Conservation (phyloP, 129 eudicot genomes). For the Pittosporum tobira region DNA sequence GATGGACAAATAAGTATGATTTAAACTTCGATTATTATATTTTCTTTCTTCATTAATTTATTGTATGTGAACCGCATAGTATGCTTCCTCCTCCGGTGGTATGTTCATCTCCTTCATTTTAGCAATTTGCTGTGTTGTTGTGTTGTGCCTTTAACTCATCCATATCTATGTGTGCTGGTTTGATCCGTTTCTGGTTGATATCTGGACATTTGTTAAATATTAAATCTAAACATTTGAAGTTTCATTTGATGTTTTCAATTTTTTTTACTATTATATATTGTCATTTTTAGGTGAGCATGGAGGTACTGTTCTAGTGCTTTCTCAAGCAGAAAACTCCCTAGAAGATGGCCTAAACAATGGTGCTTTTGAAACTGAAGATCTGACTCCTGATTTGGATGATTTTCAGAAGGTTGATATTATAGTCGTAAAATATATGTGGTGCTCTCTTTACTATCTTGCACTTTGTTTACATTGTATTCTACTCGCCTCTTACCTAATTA, state of each 20-base stretch:
- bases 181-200: slow-evolving; percentile 3
- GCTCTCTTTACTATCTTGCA: not conserved
- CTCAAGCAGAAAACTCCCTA: slow-evolving; percentile 34
- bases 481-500: not conserved
- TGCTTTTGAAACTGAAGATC: slow-evolving; percentile 31
- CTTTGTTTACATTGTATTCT: not conserved
- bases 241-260: not conserved
- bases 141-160: not conserved
- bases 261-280: not conserved
- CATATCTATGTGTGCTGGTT: not conserved
- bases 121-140: not conserved
- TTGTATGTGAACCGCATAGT: too few species aligned
- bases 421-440: not conserved
- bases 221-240: not conserved
- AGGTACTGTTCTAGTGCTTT: slow-evolving; percentile 15
- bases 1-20: not conserved
- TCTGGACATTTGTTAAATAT: not conserved
- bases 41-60: too few species aligned
- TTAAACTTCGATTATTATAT: too few species aligned
- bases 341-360: slow-evolving; percentile 23
- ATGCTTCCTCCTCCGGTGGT: too few species aligned
- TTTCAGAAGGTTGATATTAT: slow-evolving; percentile 31
- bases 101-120: not conserved
- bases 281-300: slow-evolving; percentile 33
- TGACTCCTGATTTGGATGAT: slow-evolving; percentile 34